Base-by-base conservation (phyloP, 2,329 filamentous ascomycete species). In the Thielaviopsis populi region DNA sequence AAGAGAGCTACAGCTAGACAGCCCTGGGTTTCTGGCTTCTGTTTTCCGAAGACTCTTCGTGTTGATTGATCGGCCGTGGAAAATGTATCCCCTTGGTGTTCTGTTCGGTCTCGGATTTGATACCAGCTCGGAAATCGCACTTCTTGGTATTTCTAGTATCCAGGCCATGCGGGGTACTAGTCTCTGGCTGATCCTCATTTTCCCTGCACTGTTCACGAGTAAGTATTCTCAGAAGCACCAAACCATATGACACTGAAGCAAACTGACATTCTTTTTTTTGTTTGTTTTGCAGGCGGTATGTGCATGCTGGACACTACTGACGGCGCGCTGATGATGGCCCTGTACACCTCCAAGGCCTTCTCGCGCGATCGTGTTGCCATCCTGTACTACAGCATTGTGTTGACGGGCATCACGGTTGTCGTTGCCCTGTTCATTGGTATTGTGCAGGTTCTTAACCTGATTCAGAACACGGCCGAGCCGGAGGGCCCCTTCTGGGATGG, bases 241-340 rank as follows among this genome's bases (percentile, higher is more conserved):
- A 24, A 17, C 10, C 46, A n/a, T 27, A 24, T 62, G 13, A 15
- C 8, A 8, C 3, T 24, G 17, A 59, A 60, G 63, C 56, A 63
- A 59, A 61, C 54, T 19, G 15, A 22, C 13, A 30, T 22, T 7
- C 4, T 37, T 22, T 19, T n/a, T 33, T 10, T 30, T n/a, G n/a
- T n/a, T n/a, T n/a, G n/a, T n/a, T n/a, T n/a, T n/a, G n/a, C n/a
- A 86, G 89, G 88, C 0, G 94, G 90, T 65, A 97, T 99, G 94
- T 96, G 91, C 73, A 80, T 97, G 24, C 78, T 97, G 5, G 94
- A 97, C 74, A 96, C 91, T 0, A 87, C 86, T 0, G 94, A 97
- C 69, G 92, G 92, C 27, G 92, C 92, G 0, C 79, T 96, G 22
- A 97, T 97, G 91, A 91, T 96, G 83, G 86, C 87, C 0, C 78